Conservation (phyloP, 306 rosid species). For the Inga oerstediana region DNA sequence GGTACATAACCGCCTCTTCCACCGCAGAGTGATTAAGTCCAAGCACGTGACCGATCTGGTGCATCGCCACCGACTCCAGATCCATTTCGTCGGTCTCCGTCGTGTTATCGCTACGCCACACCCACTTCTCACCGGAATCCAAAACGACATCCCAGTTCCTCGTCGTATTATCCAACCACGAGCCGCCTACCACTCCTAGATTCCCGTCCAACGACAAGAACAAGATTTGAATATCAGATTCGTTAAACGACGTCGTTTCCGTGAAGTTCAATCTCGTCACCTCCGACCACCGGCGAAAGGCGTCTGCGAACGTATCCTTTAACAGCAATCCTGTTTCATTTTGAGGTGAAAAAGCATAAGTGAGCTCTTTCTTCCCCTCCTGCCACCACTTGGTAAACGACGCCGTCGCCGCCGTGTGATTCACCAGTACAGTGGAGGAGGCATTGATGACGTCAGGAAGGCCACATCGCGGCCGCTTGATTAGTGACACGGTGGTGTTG, state of each 20-base stretch:
- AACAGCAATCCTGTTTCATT: background rate
- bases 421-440: background rate
- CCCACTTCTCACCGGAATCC: conserved; percentile 1
- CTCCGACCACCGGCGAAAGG: background rate
- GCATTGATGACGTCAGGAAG: background rate
- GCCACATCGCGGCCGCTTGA: background rate
- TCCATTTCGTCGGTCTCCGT: background rate
- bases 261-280: conserved; percentile 1
- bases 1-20: conserved; percentile 33
- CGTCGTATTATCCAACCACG: background rate
- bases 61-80: conserved; percentile 30
- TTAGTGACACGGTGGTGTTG: background rate
- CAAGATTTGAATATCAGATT: background rate
- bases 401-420: background rate
- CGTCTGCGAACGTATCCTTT: background rate
- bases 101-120: background rate
- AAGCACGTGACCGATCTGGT: conserved; percentile 35
- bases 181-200: background rate
- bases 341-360: background rate
- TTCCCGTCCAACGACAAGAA: background rate
- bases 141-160: background rate
- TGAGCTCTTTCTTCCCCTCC: background rate
- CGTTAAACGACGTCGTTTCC: background rate
- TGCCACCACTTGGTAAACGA: background rate
- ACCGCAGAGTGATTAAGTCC: conserved; percentile 30